phyloP scores from a whole-genome alignment of 169 alveolate species.

The Condylostoma magnum region DNA sequence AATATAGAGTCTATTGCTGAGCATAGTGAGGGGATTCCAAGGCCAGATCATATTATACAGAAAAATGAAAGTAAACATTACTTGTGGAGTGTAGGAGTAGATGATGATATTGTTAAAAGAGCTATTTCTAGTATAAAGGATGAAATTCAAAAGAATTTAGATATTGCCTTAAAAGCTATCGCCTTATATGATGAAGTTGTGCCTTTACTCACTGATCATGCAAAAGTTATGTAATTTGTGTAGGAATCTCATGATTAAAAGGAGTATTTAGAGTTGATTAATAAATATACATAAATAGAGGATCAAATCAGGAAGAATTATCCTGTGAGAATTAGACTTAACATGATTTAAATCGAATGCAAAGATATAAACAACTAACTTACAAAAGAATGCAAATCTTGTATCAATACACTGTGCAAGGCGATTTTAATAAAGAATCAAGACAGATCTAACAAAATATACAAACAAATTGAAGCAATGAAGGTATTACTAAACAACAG shows the following conservation, averaged over 20 bases:
- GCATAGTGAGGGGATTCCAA: constrained; percentile 51
- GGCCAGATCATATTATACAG: constrained; percentile 73
- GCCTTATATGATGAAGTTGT: constrained; percentile 58
- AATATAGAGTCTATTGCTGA: constrained; percentile 53
- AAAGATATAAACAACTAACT: constrained; percentile 58
- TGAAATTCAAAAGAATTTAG: constrained; percentile 53
- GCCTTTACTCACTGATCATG: constrained; percentile 52
- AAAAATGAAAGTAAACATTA: constrained; percentile 51
- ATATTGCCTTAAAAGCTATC: constrained; percentile 47
- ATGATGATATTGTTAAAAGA: constrained; percentile 60
- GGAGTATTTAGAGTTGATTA: constrained; percentile 44
- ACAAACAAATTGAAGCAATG: constrained; percentile 34
- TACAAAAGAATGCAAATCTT: constrained; percentile 46
- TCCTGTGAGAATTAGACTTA: constrained; percentile 66
- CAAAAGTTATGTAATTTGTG: constrained; percentile 53
- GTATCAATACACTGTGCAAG: constrained; percentile 34
- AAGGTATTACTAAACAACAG: constrained; percentile 39
- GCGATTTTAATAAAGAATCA: constrained; percentile 34
- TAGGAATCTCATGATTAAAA: constrained; percentile 40
- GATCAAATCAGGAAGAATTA: constrained; percentile 46
- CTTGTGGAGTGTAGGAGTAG: constrained; percentile 66
- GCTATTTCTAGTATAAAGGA: constrained; percentile 51
- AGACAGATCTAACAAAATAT: constrained; percentile 32
- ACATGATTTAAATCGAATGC: constrained; percentile 72
- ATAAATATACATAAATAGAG: constrained; percentile 41